A percentile compares a stretch with the other conserved stretches of the same genome.
These are phyloP conservation scores for Calonectria ilicicola DNA, from an alignment of 2,329 filamentous ascomycete genomes.

Conservation along the genomic window DNA sequence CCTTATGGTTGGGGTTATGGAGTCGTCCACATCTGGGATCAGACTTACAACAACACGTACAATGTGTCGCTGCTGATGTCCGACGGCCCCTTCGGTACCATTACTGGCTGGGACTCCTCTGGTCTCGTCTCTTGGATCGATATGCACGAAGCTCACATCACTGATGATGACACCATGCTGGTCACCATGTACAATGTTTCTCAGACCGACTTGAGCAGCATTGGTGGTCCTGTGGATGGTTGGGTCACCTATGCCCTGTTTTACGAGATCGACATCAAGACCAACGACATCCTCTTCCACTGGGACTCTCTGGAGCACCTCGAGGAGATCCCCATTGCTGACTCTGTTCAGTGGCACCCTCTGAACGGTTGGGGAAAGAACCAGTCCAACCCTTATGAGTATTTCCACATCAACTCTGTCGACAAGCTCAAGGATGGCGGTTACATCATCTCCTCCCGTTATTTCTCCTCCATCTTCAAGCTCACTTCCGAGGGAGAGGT, in stretches of 20 bases:
- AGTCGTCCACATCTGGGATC: neutral
- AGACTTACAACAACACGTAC: constrained; percentile 1
- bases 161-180: neutral
- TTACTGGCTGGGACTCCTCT: neutral
- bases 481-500: neutral
- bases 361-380: neutral
- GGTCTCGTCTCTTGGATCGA: constrained; percentile 3
- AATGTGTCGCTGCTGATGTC: neutral
- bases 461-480: constrained; percentile 1
- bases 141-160: constrained; percentile 3
- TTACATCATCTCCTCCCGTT: neutral
- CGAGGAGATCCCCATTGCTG: neutral
- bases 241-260: neutral
- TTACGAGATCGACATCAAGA: neutral
- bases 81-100: neutral
- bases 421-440: neutral
- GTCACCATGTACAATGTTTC: neutral
- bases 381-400: constrained; percentile 3
- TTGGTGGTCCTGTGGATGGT: neutral
- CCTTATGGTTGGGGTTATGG: neutral
- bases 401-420: constrained; percentile 5
- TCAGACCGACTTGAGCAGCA: neutral
- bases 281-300: neutral
- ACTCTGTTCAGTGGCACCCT: constrained; percentile 1
- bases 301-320: neutral